phyloP scores from a whole-genome alignment of 2,329 filamentous ascomycete species.

The Ascochyta clinopodiicola region DNA sequence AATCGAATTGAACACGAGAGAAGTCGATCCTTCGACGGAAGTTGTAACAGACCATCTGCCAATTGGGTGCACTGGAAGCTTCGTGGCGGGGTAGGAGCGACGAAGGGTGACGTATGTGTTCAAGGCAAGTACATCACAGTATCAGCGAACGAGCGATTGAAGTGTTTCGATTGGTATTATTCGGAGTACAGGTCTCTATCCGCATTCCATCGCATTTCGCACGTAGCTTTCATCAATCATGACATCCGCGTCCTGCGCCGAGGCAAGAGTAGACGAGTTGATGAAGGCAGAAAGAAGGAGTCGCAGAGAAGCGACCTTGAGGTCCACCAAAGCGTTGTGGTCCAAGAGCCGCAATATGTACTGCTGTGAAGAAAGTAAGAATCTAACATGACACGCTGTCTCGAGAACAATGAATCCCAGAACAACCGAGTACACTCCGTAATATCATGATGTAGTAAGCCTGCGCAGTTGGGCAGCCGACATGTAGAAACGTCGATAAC shows the following conservation, averaged over 20 bases:
- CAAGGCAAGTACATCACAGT: neutral
- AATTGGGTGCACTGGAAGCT: too few relatives aligned
- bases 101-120: neutral
- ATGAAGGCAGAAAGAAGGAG: conserved; percentile 21
- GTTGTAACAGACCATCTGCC: too few relatives aligned
- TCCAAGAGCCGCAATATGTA: conserved; percentile 30
- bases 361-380: conserved; percentile 23
- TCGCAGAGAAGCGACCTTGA: conserved; percentile 27
- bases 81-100: neutral
- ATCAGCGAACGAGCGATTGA: neutral
- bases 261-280: conserved; percentile 18
- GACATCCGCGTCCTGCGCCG: conserved; percentile 24
- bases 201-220: conserved; percentile 23
- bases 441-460: conserved; percentile 20
- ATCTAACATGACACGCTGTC: conserved; percentile 16
- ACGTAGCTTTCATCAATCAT: conserved; percentile 18
- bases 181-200: conserved; percentile 18
- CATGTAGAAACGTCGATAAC: conserved; percentile 6
- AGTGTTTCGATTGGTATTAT: conserved; percentile 15
- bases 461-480: conserved; percentile 5
- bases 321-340: conserved; percentile 34
- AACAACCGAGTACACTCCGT: conserved; percentile 17
- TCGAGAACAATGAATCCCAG: conserved; percentile 13
- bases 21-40: neutral
- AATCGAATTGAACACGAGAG: neutral